A percentile compares a stretch with the other conserved stretches of the same genome.
Evolutionary conservation across 345 rosid genomes (phyloP).

Genomic region (Carallia brachiata): DNA sequence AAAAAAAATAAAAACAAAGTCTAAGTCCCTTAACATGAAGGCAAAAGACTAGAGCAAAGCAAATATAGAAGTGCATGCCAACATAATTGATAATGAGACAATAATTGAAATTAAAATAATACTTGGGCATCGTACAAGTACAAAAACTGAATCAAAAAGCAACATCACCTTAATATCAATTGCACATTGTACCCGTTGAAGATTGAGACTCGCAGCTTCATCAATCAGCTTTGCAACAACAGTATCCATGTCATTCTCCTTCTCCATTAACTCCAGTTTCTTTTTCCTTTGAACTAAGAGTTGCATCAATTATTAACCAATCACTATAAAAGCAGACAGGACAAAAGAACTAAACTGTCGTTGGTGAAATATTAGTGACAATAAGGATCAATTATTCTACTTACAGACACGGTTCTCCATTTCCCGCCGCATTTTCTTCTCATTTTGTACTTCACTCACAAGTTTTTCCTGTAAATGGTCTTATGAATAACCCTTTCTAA

Average conservation of each 20-base stretch:
- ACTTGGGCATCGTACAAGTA: background rate
- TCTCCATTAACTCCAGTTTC: slow-evolving; percentile 56
- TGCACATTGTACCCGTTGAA: slow-evolving; percentile 47
- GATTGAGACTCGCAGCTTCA: slow-evolving; percentile 51
- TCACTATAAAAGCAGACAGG: background rate
- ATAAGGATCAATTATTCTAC: slow-evolving; percentile 14
- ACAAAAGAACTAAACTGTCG: background rate
- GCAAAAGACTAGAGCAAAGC: background rate
- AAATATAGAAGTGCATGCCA: background rate
- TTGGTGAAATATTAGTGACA: background rate
- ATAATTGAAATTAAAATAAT: background rate
- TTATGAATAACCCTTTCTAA: background rate
- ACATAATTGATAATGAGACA: background rate
- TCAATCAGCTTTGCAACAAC: slow-evolving; percentile 56
- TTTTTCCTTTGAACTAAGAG: slow-evolving; percentile 61
- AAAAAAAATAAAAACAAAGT: background rate
- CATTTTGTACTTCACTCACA: slow-evolving; percentile 32
- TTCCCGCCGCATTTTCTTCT: slow-evolving; percentile 53
- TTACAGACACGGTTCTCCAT: slow-evolving; percentile 52
- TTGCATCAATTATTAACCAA: background rate
- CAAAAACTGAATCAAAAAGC: slow-evolving; percentile 3
- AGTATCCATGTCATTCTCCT: slow-evolving; percentile 62
- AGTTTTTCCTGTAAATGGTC: slow-evolving; percentile 60
- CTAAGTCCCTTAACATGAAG: background rate
- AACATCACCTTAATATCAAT: slow-evolving; percentile 53